phyloP scores from a whole-genome alignment of 179 eudicot genomes.

The Beta lomatogona region DNA sequence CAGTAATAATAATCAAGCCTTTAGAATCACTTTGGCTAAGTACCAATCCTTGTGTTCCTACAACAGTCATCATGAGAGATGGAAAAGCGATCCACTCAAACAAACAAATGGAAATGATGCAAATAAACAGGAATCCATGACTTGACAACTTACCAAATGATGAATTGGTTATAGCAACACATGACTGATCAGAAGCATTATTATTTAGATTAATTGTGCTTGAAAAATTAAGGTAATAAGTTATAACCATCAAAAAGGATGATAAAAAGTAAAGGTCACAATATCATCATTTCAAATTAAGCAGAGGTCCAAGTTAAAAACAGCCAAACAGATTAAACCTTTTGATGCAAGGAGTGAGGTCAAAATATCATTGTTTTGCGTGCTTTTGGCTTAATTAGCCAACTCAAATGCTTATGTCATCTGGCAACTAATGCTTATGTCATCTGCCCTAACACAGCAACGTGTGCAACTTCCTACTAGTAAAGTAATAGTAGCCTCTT shows the following conservation, averaged over 20 bases:
- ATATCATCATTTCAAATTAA: background rate
- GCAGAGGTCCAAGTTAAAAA: background rate
- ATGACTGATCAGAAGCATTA: background rate
- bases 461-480: background rate
- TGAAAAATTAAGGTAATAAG: background rate
- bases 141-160: background rate
- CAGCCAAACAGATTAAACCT: background rate
- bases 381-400: background rate
- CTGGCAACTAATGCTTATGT: background rate
- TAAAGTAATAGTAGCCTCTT: background rate
- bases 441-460: background rate
- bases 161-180: background rate
- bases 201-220: background rate
- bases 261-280: background rate
- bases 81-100: background rate
- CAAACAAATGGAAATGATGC: background rate
- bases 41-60: background rate
- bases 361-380: background rate
- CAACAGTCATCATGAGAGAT: background rate
- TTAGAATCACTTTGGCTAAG: constrained; percentile 1
- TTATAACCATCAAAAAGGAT: background rate
- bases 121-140: background rate
- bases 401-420: background rate
- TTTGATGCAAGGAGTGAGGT: background rate
- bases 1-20: constrained; percentile 15